A percentile compares a stretch with the other conserved stretches of the same genome.
Conservation (phyloP, 495 filamentous ascomycete species). For the Podospora appendiculata region DNA sequence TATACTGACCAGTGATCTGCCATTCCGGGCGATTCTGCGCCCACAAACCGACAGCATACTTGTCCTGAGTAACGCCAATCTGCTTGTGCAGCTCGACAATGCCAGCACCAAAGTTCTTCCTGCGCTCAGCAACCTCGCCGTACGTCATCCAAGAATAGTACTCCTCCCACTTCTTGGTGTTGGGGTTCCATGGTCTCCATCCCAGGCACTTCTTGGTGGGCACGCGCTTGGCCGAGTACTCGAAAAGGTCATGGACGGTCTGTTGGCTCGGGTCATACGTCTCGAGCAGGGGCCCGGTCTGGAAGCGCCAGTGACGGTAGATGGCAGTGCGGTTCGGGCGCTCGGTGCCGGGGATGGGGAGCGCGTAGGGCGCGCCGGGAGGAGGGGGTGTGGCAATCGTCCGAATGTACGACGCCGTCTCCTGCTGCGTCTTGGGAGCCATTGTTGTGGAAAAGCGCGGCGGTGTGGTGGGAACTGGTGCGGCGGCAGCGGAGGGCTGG, state of each 20-base stretch:
- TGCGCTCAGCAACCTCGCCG: conserved; percentile 65
- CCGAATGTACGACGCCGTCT: conserved; percentile 30
- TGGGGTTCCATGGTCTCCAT: conserved; percentile 68
- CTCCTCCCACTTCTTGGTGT: conserved; percentile 64
- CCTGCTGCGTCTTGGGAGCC: conserved; percentile 20
- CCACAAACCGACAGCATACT: conserved; percentile 89
- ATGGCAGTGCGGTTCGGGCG: conserved; percentile 62
- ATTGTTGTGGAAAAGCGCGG: conserved; percentile 10
- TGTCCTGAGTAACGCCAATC: conserved; percentile 53
- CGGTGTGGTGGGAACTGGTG: too few species aligned
- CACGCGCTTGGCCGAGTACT: conserved; percentile 48
- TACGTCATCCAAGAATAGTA: conserved; percentile 82
- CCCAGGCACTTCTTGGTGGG: conserved; percentile 68
- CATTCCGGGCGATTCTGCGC: conserved; percentile 94
- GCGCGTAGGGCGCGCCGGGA: conserved; percentile 52
- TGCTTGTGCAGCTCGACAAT: conserved; percentile 74
- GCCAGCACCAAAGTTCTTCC: conserved; percentile 80
- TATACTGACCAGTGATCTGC: conserved; percentile 74
- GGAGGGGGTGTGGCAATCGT: conserved; percentile 45
- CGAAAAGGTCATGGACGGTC: conserved; percentile 78
- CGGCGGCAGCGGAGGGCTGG: not conserved
- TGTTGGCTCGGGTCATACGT: conserved; percentile 65
- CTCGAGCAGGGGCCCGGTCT: conserved; percentile 59
- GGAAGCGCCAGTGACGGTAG: conserved; percentile 77
- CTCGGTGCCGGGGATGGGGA: conserved; percentile 68